These are phyloP conservation scores for Aciculosporium take DNA, from an alignment of 2,329 filamentous ascomycete genomes.

Conservation along the genomic window DNA sequence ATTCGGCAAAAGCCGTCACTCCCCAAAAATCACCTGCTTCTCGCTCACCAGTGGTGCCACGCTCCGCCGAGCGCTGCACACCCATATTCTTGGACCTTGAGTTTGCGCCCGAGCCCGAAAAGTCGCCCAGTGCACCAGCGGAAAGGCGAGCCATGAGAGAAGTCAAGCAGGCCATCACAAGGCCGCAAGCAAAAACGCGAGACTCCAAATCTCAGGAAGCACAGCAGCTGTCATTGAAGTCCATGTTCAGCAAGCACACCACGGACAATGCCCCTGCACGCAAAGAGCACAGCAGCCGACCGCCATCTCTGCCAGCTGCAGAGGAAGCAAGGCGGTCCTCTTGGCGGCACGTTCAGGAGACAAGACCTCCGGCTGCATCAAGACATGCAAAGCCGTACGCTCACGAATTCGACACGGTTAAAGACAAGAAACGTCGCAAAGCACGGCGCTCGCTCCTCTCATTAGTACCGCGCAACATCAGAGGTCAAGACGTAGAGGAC, in stretches of 20 bases:
- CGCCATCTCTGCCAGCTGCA: not conserved
- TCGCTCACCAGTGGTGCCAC: conserved; percentile 3
- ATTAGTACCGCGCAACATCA: not conserved
- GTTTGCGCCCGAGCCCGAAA: not conserved
- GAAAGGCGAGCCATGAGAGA: conserved; percentile 6
- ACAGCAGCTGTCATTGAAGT: conserved; percentile 1
- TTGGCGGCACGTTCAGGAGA: not conserved
- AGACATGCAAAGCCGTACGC: not conserved
- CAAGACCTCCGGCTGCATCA: not conserved
- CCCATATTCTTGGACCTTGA: conserved; percentile 4
- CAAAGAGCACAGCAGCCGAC: not conserved
- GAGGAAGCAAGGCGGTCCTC: not conserved
- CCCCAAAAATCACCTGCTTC: not conserved
- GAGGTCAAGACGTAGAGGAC: not conserved
- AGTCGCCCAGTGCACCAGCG: not conserved
- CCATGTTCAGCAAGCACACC: not conserved
- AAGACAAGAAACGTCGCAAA: not conserved
- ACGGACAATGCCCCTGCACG: not conserved
- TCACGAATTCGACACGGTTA: not conserved
- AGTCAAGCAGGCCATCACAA: conserved; percentile 5
- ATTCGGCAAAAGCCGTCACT: not conserved
- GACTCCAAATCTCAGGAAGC: not conserved
- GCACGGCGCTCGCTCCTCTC: conserved; percentile 5
- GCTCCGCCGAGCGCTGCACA: conserved; percentile 6
- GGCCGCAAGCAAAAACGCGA: not conserved